Evolutionary conservation across 768 basidiomycete genomes (phyloP).

Genomic region (Lyophyllum atratum): DNA sequence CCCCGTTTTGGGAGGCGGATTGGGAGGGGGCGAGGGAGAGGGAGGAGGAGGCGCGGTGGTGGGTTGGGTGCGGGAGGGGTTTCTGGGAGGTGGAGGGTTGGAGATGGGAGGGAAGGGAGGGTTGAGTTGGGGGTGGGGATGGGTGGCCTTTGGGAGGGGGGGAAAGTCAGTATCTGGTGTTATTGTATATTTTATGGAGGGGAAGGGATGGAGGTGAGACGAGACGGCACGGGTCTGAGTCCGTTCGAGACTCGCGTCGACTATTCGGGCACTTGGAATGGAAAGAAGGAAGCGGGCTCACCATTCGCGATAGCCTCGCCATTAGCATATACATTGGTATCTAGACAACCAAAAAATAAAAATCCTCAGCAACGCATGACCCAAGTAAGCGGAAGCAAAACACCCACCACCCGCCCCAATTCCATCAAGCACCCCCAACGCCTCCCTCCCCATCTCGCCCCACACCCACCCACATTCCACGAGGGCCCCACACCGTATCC

Average conservation of each 20-base stretch:
- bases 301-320: background rate
- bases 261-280: background rate
- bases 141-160: background rate
- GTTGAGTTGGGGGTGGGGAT: background rate
- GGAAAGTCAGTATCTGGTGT: too few relatives aligned
- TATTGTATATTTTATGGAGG: too few relatives aligned
- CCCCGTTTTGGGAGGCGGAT: constrained; percentile 64
- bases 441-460: constrained; percentile 68
- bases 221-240: too few relatives aligned
- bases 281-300: background rate
- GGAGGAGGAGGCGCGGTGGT: constrained; percentile 50
- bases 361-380: background rate
- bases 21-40: constrained; percentile 79
- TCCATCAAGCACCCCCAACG: constrained; percentile 43
- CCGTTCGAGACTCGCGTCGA: background rate
- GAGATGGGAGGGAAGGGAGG: background rate
- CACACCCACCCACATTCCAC: constrained; percentile 70
- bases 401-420: constrained; percentile 21
- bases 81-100: background rate
- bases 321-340: background rate
- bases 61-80: constrained; percentile 25
- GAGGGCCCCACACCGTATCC: constrained; percentile 62
- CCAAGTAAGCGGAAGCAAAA: background rate
- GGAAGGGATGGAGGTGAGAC: too few relatives aligned
- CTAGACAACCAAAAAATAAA: background rate